Evolutionary conservation across 768 basidiomycete genomes (phyloP).

Genomic region (Russula griseocarnosa): DNA sequence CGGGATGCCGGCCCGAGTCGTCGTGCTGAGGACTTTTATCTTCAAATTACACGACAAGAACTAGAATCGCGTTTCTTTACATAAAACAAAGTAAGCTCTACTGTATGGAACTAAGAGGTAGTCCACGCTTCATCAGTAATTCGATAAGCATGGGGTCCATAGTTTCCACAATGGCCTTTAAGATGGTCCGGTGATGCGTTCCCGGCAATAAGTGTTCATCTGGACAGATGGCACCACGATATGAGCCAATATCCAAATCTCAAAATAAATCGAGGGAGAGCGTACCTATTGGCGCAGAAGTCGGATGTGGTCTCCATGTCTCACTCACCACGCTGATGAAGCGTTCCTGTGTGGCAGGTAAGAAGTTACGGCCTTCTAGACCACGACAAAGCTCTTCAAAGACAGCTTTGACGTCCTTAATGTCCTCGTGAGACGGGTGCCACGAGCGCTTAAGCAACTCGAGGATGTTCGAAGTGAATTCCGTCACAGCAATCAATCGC

Average conservation of each 20-base stretch:
- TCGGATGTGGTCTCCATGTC: not conserved
- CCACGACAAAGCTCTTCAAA: slow-evolving; percentile 8
- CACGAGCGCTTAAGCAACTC: not conserved
- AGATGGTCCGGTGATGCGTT: slow-evolving; percentile 3
- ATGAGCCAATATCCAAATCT: not conserved
- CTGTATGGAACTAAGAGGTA: not conserved
- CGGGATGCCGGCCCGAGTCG: not conserved
- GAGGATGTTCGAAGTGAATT: slow-evolving; percentile 8
- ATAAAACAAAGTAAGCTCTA: too few relatives aligned
- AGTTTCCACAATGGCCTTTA: not conserved
- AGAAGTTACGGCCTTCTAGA: not conserved
- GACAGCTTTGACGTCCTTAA: slow-evolving; percentile 2
- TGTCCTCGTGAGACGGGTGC: slow-evolving; percentile 4
- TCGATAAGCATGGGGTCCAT: not conserved
- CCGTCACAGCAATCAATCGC: slow-evolving; percentile 3
- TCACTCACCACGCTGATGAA: not conserved
- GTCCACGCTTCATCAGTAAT: not conserved
- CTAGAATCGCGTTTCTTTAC: not conserved
- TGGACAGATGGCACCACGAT: not conserved
- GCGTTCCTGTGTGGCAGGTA: not conserved
- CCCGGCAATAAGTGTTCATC: not conserved
- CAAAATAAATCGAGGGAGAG: not conserved
- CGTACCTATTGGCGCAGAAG: not conserved
- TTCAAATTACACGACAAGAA: not conserved
- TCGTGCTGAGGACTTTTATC: not conserved